Base-by-base conservation (phyloP, 331 rosid genomes). In the Saraca asoca region DNA sequence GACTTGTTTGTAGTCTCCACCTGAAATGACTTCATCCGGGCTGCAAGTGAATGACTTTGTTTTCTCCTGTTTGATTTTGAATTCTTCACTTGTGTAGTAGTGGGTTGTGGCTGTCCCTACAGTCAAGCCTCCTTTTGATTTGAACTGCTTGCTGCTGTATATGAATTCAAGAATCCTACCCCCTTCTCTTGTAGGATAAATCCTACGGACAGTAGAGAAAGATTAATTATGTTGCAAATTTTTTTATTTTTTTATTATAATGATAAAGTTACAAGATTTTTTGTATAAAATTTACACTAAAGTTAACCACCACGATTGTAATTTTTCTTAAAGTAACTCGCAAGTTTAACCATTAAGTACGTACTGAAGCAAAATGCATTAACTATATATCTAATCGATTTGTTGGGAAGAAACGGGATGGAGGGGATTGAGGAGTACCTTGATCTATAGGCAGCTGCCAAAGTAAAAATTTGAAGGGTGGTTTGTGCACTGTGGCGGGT, bases 61-160 rank as follows among this genome's bases (percentile, higher is more conserved):
- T 48, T 67, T 80, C 7, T 81, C 79, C 15, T 93, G 95, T 50
- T 88, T 90, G 81, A 80, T 86, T 75, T 88, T 90, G 88, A 93
- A 93, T 71, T 90, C 90, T 44, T 85, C 83, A 70, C 98, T 89
- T 9, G 87, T 79, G 62, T 82, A 93, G 69, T 91, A 93, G 69
- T 93, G 98, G 41, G 97, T 93, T 58, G 98, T 93, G 46, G 98
- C 98, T 5, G 97, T 84, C 76, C 95, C 98, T 1, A 74, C 87
- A 0, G 77, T 73, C 83, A 93, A 55, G 0, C 91, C 94, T 70
- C 97, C 98, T 67, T 85, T 83, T 7, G 97, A 82, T 78, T 81
- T 86, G 77, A 64, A 82, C 79, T 78, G 79, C 20, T 77, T 85
- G 85, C 98, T 90, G 77, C 98, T 83, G 78, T 93, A 93, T 79